Evolutionary conservation across 1,284 basidiomycete species (phyloP).

Genomic region (Earliella scabrosa): DNA sequence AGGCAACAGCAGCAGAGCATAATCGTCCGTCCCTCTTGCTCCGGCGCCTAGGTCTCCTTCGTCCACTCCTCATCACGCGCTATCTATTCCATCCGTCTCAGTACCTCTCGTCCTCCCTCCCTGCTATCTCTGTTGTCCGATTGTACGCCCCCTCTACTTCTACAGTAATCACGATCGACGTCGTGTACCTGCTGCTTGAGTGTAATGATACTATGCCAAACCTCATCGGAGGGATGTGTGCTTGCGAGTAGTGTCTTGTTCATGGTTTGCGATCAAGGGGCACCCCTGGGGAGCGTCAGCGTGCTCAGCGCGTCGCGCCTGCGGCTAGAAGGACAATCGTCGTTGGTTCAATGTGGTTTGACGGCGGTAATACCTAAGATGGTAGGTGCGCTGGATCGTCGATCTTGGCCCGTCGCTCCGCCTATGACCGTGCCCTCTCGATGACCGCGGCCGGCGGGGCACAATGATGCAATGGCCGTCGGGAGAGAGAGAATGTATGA

Average conservation of each 20-base stretch:
- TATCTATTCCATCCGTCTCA: neutral
- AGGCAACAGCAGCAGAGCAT: too few species aligned
- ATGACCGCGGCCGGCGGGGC: too few species aligned
- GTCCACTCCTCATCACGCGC: neutral
- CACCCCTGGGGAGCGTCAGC: too few species aligned
- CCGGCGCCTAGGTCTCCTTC: too few species aligned
- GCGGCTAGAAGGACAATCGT: too few species aligned
- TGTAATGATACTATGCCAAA: constrained; percentile 12
- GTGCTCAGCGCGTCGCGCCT: too few species aligned
- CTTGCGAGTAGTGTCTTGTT: too few species aligned
- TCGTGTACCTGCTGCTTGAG: constrained; percentile 7
- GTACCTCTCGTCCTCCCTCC: neutral
- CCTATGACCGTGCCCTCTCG: neutral
- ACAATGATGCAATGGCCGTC: neutral
- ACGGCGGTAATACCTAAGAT: constrained; percentile 2
- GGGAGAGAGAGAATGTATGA: neutral
- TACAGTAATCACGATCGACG: constrained; percentile 6
- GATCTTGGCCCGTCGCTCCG: neutral
- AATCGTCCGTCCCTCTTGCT: too few species aligned
- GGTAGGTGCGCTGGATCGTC: constrained; percentile 10
- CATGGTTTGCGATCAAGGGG: too few species aligned
- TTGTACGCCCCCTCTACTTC: neutral
- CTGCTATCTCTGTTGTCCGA: neutral
- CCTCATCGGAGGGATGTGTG: too few species aligned
- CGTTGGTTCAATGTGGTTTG: neutral